Percentiles rank a stretch among this genome's conserved stretches.
Conservation (phyloP, 176 grass and related monocot species). For the Lolium rigidum region DNA sequence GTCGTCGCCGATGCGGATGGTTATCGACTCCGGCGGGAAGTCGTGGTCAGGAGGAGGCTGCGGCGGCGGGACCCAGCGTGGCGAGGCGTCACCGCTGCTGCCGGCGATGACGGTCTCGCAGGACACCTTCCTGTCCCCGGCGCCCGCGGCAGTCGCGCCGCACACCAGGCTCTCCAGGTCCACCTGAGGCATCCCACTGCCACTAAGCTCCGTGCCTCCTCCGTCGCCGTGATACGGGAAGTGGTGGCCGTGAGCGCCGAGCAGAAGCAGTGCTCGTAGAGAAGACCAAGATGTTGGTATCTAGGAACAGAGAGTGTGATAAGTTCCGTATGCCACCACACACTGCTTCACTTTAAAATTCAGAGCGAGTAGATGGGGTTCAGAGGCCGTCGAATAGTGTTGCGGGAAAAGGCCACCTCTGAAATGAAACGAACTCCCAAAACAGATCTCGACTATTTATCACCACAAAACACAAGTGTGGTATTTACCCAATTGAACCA, state of each 20-base stretch:
- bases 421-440: conserved; percentile 48
- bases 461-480: neutral
- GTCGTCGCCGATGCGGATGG: conserved; percentile 73
- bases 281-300: neutral
- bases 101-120: conserved; percentile 65
- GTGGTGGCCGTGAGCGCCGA: neutral
- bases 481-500: neutral
- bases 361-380: conserved; percentile 15
- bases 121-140: conserved; percentile 67
- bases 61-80: neutral
- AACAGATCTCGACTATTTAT: conserved; percentile 56
- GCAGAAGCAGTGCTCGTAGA: too few species aligned
- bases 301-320: conserved; percentile 37
- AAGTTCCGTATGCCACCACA: conserved; percentile 10
- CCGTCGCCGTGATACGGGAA: neutral
- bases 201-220: neutral
- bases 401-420: conserved; percentile 42
- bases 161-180: conserved; percentile 62
- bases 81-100: conserved; percentile 39
- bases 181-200: conserved; percentile 52
- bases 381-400: conserved; percentile 46
- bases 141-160: conserved; percentile 48
- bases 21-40: conserved; percentile 80
- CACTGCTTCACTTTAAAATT: conserved; percentile 52
- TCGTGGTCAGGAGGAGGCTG: conserved; percentile 52